These are phyloP conservation scores for Suhomyces chickasaworum DNA, from an alignment of 1,139 yeast genomes.

Conservation along the genomic window DNA sequence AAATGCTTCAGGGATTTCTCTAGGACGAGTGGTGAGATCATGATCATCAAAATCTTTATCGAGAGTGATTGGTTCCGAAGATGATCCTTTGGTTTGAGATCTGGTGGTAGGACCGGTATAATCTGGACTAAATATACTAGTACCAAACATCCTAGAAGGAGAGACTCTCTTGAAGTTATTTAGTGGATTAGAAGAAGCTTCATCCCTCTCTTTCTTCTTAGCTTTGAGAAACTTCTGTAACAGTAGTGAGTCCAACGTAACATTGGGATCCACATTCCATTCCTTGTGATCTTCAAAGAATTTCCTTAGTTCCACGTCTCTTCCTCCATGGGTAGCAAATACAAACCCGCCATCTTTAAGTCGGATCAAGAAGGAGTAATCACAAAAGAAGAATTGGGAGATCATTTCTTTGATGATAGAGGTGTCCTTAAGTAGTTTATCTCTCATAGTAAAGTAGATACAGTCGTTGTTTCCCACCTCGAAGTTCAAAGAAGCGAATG, in stretches of 20 bases:
- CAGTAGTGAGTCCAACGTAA: constrained; percentile 9
- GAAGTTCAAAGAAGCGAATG: constrained; percentile 6
- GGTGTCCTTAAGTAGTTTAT: constrained; percentile 10
- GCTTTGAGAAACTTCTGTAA: constrained; percentile 6
- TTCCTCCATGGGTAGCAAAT: constrained; percentile 13
- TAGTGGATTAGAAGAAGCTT: constrained; percentile 1
- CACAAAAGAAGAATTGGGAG: constrained; percentile 14
- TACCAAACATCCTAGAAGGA: constrained; percentile 6
- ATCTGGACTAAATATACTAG: too few species aligned
- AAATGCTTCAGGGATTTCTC: constrained; percentile 29
- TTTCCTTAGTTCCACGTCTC: constrained; percentile 13
- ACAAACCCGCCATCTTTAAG: constrained; percentile 14
- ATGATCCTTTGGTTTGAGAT: constrained; percentile 8
- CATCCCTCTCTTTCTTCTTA: constrained; percentile 3
- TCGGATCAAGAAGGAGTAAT: constrained; percentile 13
- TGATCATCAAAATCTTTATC: constrained; percentile 7
- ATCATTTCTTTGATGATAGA: constrained; percentile 11
- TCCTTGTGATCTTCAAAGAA: constrained; percentile 11
- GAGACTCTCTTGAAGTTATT: constrained; percentile 7
- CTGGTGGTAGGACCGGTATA: constrained; percentile 9
- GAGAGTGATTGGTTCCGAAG: constrained; percentile 8
- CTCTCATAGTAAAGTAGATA: constrained; percentile 12
- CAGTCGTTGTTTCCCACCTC: constrained; percentile 11
- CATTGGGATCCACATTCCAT: constrained; percentile 13
- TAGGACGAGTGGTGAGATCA: constrained; percentile 5